Percentiles rank a stretch among this genome's conserved stretches.
These are phyloP conservation scores for Rhytidiadelphus loreus DNA, from an alignment of 225 moss, liverwort and hornwort species.

Conservation along the genomic window DNA sequence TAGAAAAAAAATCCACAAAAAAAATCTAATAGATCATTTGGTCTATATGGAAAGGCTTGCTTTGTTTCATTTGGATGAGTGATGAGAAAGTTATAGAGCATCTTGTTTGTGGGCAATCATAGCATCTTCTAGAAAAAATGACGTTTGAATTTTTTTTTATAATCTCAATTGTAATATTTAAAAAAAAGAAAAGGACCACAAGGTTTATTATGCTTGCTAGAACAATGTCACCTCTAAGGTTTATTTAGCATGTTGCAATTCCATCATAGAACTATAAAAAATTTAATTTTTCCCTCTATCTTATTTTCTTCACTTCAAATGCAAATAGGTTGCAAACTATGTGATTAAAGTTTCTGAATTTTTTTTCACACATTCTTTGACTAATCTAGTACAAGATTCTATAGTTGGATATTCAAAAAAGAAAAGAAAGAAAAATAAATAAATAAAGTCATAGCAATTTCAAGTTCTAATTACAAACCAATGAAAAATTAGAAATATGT, in stretches of 20 bases:
- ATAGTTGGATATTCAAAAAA: accelerated
- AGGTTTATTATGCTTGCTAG: background rate
- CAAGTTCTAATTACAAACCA: background rate
- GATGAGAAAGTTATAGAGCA: background rate
- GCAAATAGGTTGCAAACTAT: background rate
- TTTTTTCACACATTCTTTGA: no score
- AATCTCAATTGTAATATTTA: background rate
- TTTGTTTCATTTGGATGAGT: background rate
- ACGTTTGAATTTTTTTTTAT: background rate
- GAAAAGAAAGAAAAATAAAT: no score
- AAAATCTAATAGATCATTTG: background rate
- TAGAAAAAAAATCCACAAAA: accelerated
- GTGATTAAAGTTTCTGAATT: accelerated
- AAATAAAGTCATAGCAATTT: no score
- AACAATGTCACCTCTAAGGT: accelerated
- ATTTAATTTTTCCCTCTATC: background rate
- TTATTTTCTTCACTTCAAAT: background rate
- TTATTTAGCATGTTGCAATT: background rate
- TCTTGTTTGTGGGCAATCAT: background rate
- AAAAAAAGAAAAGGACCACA: accelerated
- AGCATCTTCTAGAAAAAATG: background rate
- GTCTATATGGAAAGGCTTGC: background rate
- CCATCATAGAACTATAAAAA: background rate
- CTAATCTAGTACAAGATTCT: background rate
- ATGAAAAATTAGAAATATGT: background rate